These are phyloP conservation scores for Neonectria faginata DNA, from an alignment of 2,329 filamentous ascomycete species.

Conservation along the genomic window DNA sequence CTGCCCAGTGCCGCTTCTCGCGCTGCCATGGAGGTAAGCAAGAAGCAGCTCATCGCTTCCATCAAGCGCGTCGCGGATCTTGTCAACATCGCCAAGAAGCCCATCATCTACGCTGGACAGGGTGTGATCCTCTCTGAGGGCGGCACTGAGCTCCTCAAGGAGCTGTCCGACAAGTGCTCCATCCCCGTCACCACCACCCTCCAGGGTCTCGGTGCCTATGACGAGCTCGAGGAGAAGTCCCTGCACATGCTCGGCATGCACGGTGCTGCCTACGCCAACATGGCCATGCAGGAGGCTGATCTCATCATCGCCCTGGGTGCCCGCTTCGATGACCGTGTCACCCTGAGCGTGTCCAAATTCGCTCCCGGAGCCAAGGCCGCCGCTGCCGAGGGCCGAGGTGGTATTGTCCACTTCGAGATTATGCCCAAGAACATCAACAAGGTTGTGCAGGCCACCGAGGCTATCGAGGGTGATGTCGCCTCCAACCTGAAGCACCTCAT, in stretches of 20 bases:
- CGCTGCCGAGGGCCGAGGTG: conserved; percentile 85
- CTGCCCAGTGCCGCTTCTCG: conserved; percentile 88
- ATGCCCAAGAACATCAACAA: conserved; percentile 99
- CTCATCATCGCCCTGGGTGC: conserved; percentile 94
- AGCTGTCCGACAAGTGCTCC: conserved; percentile 88
- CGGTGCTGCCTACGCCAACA: conserved; percentile 95
- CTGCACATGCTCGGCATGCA: conserved; percentile 99
- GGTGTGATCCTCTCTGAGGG: conserved; percentile 85
- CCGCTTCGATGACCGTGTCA: conserved; percentile 97
- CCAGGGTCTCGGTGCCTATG: conserved; percentile 90
- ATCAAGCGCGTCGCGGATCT: conserved; percentile 83
- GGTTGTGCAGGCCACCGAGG: conserved; percentile 95
- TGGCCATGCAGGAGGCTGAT: conserved; percentile 97
- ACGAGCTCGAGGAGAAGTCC: conserved; percentile 93
- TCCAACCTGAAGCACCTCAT: conserved; percentile 81
- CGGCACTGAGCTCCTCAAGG: conserved; percentile 82
- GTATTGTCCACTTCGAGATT: conserved; percentile 97
- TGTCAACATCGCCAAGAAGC: conserved; percentile 91
- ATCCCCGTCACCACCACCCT: conserved; percentile 97
- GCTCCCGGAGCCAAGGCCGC: conserved; percentile 89
- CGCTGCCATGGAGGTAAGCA: conserved; percentile 76
- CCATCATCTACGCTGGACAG: conserved; percentile 93
- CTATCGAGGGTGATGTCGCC: conserved; percentile 91
- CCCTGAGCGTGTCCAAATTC: conserved; percentile 83
- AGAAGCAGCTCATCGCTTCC: conserved; percentile 78